phyloP scores from a whole-genome alignment of 1,284 basidiomycete genomes.

The Serendipita sp. region DNA sequence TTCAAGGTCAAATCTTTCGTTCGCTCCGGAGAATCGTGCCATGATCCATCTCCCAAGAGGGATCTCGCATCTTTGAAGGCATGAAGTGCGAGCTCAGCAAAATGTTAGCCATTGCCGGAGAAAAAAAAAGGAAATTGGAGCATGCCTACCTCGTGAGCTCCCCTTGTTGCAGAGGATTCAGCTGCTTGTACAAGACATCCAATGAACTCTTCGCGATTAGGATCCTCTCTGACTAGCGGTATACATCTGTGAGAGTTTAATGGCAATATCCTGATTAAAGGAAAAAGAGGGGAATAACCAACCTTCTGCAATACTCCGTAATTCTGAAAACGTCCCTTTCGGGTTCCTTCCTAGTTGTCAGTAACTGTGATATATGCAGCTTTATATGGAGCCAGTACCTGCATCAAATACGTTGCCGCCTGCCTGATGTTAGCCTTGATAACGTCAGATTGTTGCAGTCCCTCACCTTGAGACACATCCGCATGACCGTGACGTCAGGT shows the following conservation, averaged over 20 bases:
- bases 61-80: slow-evolving; percentile 43
- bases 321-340: slow-evolving; percentile 48
- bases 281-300: not conserved
- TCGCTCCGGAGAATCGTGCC: slow-evolving; percentile 33
- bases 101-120: not conserved
- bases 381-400: slow-evolving; percentile 20
- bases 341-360: slow-evolving; percentile 47
- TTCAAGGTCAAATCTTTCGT: slow-evolving; percentile 39
- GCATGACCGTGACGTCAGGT: slow-evolving; percentile 36
- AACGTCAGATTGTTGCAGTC: no score
- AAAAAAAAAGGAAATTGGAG: not conserved
- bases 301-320: slow-evolving; percentile 52
- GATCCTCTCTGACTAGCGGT: slow-evolving; percentile 40
- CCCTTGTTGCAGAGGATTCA: slow-evolving; percentile 50
- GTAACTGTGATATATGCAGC: slow-evolving; percentile 28
- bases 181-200: slow-evolving; percentile 49
- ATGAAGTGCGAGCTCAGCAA: slow-evolving; percentile 38
- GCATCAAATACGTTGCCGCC: not conserved
- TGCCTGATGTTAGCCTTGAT: not conserved
- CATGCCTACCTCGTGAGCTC: slow-evolving; percentile 47
- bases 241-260: slow-evolving; percentile 35
- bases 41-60: slow-evolving; percentile 38
- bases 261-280: slow-evolving; percentile 4
- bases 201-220: slow-evolving; percentile 44
- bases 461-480: slow-evolving; percentile 50